Conservation (phyloP, 2,329 filamentous ascomycete genomes). For the Ceratocystis cubensis region DNA sequence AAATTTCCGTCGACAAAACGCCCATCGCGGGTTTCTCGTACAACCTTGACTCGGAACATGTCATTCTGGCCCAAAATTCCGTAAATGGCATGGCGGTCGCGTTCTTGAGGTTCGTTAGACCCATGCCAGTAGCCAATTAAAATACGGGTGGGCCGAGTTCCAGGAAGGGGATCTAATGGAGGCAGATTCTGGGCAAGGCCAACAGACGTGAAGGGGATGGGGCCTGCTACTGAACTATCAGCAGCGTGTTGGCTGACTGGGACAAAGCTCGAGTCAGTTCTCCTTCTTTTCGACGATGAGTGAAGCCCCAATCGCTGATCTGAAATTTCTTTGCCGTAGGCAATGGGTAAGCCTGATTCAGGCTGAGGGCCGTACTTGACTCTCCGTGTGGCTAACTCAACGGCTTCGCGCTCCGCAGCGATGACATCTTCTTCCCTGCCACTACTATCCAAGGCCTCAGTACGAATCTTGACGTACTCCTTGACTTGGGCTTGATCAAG, state of each 20-base stretch:
- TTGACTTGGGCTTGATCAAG: slow-evolving; percentile 47
- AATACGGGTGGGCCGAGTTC: slow-evolving; percentile 45
- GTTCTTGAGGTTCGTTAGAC: slow-evolving; percentile 35
- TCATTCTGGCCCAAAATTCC: slow-evolving; percentile 51
- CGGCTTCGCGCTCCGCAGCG: slow-evolving; percentile 33
- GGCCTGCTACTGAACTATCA: not conserved
- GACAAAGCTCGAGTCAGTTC: slow-evolving; percentile 22
- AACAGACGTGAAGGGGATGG: slow-evolving; percentile 18
- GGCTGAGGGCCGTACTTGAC: slow-evolving; percentile 35
- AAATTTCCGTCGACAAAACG: slow-evolving; percentile 47
- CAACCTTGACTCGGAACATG: slow-evolving; percentile 52
- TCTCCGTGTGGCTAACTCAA: slow-evolving; percentile 36
- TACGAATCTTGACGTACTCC: slow-evolving; percentile 47
- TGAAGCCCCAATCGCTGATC: not conserved
- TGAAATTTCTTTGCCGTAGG: slow-evolving; percentile 34
- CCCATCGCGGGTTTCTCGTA: slow-evolving; percentile 48
- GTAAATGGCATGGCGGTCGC: slow-evolving; percentile 49
- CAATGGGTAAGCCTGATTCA: slow-evolving; percentile 34
- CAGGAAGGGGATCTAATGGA: slow-evolving; percentile 34
- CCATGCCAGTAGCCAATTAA: slow-evolving; percentile 48
- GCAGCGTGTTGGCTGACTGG: not conserved
- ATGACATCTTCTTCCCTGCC: slow-evolving; percentile 31
- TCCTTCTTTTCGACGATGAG: slow-evolving; percentile 14
- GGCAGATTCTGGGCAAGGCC: slow-evolving; percentile 15
- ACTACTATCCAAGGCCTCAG: slow-evolving; percentile 27